Evolutionary conservation across 768 basidiomycete genomes (phyloP).

Genomic region (Serpula lacrymans): DNA sequence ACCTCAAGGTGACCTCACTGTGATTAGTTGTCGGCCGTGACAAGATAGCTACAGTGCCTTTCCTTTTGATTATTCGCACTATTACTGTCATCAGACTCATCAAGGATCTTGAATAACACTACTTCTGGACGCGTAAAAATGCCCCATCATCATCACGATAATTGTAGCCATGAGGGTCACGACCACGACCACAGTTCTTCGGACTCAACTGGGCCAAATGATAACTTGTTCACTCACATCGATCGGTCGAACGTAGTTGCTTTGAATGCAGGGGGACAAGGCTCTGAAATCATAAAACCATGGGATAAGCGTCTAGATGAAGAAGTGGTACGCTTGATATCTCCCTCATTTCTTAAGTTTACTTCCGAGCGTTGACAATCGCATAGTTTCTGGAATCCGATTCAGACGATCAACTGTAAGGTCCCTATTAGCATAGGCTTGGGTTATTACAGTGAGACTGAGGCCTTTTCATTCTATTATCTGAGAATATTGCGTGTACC

Average conservation of each 20-base stretch:
- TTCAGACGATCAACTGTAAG: constrained; percentile 85
- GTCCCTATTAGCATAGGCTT: too few relatives aligned
- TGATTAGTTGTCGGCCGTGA: too few relatives aligned
- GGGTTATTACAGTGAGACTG: background rate
- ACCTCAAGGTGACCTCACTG: too few relatives aligned
- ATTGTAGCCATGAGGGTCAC: constrained; percentile 58
- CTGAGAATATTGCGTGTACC: constrained; percentile 78
- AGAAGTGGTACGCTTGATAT: constrained; percentile 44
- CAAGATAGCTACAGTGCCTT: too few relatives aligned
- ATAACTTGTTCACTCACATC: constrained; percentile 72
- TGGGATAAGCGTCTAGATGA: constrained; percentile 81
- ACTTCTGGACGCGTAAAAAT: constrained; percentile 26
- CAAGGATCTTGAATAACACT: background rate
- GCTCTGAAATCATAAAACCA: constrained; percentile 72
- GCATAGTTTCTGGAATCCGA: constrained; percentile 81
- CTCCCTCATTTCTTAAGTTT: constrained; percentile 2
- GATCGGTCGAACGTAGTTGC: constrained; percentile 79
- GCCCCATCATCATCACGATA: constrained; percentile 52
- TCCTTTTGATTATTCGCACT: too few relatives aligned
- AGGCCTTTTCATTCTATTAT: background rate
- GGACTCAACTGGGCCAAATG: constrained; percentile 48
- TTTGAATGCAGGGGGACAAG: constrained; percentile 58
- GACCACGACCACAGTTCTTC: constrained; percentile 54
- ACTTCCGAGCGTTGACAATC: background rate
- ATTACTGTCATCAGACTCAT: background rate